These are phyloP conservation scores for Annulohypoxylon stygium DNA, from an alignment of 495 filamentous ascomycete species.

Conservation along the genomic window DNA sequence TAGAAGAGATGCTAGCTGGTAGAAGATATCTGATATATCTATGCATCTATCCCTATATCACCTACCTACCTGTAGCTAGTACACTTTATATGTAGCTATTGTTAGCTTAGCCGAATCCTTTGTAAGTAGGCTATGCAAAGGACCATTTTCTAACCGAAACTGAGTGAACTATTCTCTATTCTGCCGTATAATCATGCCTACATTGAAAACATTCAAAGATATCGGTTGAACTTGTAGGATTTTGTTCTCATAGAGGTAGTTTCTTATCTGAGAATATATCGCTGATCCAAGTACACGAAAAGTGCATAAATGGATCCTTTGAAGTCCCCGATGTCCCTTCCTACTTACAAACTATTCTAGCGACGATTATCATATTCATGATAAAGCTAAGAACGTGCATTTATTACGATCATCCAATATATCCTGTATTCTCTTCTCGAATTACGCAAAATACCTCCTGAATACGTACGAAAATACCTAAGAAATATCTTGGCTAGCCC, in stretches of 20 bases:
- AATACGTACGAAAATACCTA: background rate
- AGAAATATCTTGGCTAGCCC: background rate
- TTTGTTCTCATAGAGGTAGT: background rate
- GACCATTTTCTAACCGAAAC: background rate
- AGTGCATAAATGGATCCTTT: background rate
- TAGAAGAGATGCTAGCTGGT: background rate
- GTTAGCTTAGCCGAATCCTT: background rate
- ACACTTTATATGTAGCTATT: background rate
- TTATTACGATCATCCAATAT: conserved; percentile 6
- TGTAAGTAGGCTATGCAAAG: background rate
- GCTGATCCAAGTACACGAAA: background rate
- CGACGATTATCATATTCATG: background rate
- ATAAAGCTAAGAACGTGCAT: background rate
- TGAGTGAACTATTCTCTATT: background rate
- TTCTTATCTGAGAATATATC: background rate
- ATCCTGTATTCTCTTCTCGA: background rate
- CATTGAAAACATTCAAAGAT: background rate
- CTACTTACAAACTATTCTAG: background rate
- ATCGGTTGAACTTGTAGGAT: background rate
- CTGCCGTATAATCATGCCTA: background rate
- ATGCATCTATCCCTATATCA: background rate
- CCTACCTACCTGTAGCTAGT: too few relatives aligned
- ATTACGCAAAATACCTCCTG: background rate
- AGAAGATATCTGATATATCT: background rate
- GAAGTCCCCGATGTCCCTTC: background rate